Evolutionary conservation across 208 protist genomes (phyloP).

Genomic region (Lotmaria passim): DNA sequence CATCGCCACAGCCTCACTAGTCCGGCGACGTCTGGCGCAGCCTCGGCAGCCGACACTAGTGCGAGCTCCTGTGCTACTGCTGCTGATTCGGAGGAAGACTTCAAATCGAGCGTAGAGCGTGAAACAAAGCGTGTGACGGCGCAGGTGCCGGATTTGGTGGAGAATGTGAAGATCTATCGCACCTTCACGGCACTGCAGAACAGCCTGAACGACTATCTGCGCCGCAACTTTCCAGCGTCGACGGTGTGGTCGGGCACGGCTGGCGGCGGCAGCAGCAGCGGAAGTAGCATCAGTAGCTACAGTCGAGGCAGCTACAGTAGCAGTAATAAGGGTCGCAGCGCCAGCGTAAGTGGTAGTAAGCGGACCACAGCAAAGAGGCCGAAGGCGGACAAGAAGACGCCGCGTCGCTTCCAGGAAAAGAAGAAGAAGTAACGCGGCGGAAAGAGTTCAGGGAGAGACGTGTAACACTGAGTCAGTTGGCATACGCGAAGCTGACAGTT

Average conservation of each 20-base stretch:
- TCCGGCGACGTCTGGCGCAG: no score
- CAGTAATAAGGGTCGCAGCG: background rate
- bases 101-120: slow-evolving; percentile 41
- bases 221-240: slow-evolving; percentile 70
- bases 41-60: background rate
- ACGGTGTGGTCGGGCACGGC: slow-evolving; percentile 13
- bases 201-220: slow-evolving; percentile 79
- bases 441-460: no score
- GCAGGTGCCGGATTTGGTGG: slow-evolving; percentile 67
- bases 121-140: slow-evolving; percentile 51
- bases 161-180: slow-evolving; percentile 53
- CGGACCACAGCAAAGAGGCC: background rate
- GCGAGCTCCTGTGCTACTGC: background rate
- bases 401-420: slow-evolving; percentile 29
- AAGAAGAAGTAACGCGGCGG: slow-evolving; percentile 5
- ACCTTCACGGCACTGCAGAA: slow-evolving; percentile 90
- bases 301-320: background rate
- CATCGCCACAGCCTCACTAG: background rate
- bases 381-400: slow-evolving; percentile 27
- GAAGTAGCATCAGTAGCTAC: background rate
- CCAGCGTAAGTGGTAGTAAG: background rate
- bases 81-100: slow-evolving; percentile 16
- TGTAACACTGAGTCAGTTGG: no score
- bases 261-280: background rate
- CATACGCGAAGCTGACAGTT: no score